These are phyloP conservation scores for Penicillium sp. DNA, from an alignment of 2,329 filamentous ascomycete genomes.

Conservation along the genomic window DNA sequence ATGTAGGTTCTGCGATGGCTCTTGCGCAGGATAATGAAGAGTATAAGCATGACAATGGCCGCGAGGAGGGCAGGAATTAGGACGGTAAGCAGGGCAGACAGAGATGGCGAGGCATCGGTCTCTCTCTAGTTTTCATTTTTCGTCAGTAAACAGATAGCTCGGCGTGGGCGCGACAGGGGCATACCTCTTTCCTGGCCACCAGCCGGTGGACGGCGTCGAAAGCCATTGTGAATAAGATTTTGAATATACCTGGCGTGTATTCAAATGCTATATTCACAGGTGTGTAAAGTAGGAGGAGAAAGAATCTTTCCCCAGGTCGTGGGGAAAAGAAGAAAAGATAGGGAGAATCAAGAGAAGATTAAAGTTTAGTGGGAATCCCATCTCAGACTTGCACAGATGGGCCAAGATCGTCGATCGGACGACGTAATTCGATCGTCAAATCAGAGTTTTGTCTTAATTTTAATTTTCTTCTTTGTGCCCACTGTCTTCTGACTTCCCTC, in stretches of 20 bases:
- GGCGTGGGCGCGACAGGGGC: background rate
- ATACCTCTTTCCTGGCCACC: slow-evolving; percentile 14
- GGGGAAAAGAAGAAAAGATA: background rate
- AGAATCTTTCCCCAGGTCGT: background rate
- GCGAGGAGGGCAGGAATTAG: slow-evolving; percentile 47
- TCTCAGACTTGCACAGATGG: slow-evolving; percentile 12
- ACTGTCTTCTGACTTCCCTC: background rate
- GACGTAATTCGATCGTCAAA: slow-evolving; percentile 16
- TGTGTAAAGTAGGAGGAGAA: background rate
- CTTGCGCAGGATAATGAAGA: slow-evolving; percentile 51
- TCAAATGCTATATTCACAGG: slow-evolving; percentile 1
- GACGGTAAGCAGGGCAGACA: slow-evolving; percentile 49
- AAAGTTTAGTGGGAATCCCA: slow-evolving; percentile 9
- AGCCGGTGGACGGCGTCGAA: slow-evolving; percentile 17
- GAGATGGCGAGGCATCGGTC: slow-evolving; percentile 33
- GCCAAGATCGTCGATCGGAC: slow-evolving; percentile 18
- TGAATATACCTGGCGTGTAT: background rate
- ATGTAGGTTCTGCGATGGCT: slow-evolving; percentile 51
- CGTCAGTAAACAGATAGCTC: slow-evolving; percentile 1
- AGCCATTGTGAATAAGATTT: slow-evolving; percentile 15
- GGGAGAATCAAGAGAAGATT: slow-evolving; percentile 11
- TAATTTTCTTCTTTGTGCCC: background rate
- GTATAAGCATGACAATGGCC: slow-evolving; percentile 45
- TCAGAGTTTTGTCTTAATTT: background rate
- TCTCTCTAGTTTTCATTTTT: slow-evolving; percentile 5